A percentile compares a stretch with the other conserved stretches of the same genome.
phyloP scores from a whole-genome alignment of 2,329 filamentous ascomycete species.

The Xylariaceae sp. region DNA sequence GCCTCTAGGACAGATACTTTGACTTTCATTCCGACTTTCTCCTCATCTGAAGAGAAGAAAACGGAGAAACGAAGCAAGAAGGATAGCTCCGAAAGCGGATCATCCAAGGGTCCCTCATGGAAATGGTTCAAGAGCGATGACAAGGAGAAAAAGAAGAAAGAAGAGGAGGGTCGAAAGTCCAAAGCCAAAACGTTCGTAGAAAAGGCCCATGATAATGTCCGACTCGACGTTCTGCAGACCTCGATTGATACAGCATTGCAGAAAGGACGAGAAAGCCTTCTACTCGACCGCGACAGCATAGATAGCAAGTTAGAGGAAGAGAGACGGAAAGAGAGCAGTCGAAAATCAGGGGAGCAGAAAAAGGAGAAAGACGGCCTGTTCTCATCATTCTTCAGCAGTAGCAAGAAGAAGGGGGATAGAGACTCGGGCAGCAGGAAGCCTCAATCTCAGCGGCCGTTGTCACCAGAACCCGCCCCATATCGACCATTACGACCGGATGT shows the following conservation, averaged over 20 bases:
- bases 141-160: slow-evolving; percentile 72
- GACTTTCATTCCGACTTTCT: slow-evolving; percentile 79
- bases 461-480: slow-evolving; percentile 77
- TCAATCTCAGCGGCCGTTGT: slow-evolving; percentile 73
- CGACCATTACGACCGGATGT: slow-evolving; percentile 82
- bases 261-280: slow-evolving; percentile 80
- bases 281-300: slow-evolving; percentile 78
- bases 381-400: slow-evolving; percentile 88
- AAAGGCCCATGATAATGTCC: slow-evolving; percentile 75
- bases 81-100: slow-evolving; percentile 67
- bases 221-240: slow-evolving; percentile 84
- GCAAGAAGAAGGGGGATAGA: slow-evolving; percentile 84
- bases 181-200: slow-evolving; percentile 66
- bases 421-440: slow-evolving; percentile 77
- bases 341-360: slow-evolving; percentile 77
- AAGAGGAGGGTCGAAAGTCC: slow-evolving; percentile 67
- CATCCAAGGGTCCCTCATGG: slow-evolving; percentile 76
- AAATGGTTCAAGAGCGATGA: slow-evolving; percentile 85
- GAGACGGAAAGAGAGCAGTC: slow-evolving; percentile 77
- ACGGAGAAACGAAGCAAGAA: slow-evolving; percentile 78
- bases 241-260: slow-evolving; percentile 76
- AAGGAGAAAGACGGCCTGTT: slow-evolving; percentile 96
- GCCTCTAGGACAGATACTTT: slow-evolving; percentile 75
- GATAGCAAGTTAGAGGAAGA: slow-evolving; percentile 79
- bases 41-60: slow-evolving; percentile 71